Percentiles rank a stretch among this genome's conserved stretches.
Evolutionary conservation across 164 flowering plant species (phyloP).

Genomic region (Magnolia kwangsiensis): DNA sequence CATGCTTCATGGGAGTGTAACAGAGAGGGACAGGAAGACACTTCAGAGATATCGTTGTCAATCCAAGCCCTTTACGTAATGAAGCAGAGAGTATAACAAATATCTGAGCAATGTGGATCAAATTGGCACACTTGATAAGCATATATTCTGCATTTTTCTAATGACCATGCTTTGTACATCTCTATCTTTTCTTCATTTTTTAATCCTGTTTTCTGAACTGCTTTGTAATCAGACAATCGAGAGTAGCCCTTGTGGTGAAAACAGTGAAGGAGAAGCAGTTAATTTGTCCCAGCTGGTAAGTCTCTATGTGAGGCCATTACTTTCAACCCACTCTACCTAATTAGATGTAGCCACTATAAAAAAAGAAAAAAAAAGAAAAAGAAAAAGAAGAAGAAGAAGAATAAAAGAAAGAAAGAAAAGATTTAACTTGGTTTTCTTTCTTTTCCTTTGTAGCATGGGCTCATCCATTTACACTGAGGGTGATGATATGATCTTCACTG

Average conservation of each 20-base stretch:
- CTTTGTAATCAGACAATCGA: constrained; percentile 73
- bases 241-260: constrained; percentile 89
- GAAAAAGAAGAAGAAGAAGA: too few species aligned
- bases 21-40: neutral
- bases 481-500: neutral
- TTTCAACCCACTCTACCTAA: neutral
- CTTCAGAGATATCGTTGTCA: neutral
- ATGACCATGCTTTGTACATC: neutral
- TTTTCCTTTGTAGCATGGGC: neutral
- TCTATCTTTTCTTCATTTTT: neutral
- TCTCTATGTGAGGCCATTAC: constrained; percentile 5
- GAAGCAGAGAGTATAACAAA: neutral
- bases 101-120: neutral
- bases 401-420: too few species aligned
- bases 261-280: constrained; percentile 79
- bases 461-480: neutral
- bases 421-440: neutral
- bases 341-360: neutral
- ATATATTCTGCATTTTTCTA: neutral
- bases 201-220: neutral
- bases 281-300: constrained; percentile 87
- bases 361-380: too few species aligned
- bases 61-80: neutral
- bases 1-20: neutral
- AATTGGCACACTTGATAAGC: neutral